Conservation (phyloP, 1,284 basidiomycete genomes). For the Pyrrhoderma noxium region DNA sequence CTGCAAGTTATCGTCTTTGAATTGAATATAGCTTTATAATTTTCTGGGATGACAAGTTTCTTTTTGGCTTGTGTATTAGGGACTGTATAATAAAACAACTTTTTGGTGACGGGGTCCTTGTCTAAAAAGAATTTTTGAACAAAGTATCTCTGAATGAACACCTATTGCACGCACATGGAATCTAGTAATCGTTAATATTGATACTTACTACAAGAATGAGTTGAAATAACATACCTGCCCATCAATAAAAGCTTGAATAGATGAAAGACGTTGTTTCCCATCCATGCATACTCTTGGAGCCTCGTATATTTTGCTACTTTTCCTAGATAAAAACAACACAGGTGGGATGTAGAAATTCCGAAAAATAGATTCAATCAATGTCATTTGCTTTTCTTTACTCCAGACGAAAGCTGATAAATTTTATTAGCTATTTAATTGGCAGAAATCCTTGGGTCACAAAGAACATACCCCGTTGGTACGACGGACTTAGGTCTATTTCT, state of each 20-base stretch:
- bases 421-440: too few species aligned
- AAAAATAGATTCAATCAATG: constrained; percentile 47
- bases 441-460: too few species aligned
- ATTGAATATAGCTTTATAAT: constrained; percentile 12
- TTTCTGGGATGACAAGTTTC: constrained; percentile 8
- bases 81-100: constrained; percentile 13
- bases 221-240: constrained; percentile 45
- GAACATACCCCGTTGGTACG: constrained; percentile 16
- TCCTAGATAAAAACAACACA: constrained; percentile 33
- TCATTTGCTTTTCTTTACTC: constrained; percentile 37
- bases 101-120: constrained; percentile 36
- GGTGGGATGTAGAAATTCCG: constrained; percentile 51
- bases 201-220: constrained; percentile 15
- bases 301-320: constrained; percentile 3
- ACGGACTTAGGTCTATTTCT: constrained; percentile 15
- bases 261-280: constrained; percentile 69
- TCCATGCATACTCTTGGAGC: constrained; percentile 60
- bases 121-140: constrained; percentile 29
- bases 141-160: neutral
- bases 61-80: constrained; percentile 5
- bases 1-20: constrained; percentile 14
- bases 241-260: constrained; percentile 64
- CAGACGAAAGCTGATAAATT: constrained; percentile 42
- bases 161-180: constrained; percentile 38
- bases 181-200: constrained; percentile 27